Evolutionary conservation across 2,329 filamentous ascomycete genomes (phyloP), one percentile per base, ranked within the genome.

Genomic region (Penicillium sp.): DNA sequence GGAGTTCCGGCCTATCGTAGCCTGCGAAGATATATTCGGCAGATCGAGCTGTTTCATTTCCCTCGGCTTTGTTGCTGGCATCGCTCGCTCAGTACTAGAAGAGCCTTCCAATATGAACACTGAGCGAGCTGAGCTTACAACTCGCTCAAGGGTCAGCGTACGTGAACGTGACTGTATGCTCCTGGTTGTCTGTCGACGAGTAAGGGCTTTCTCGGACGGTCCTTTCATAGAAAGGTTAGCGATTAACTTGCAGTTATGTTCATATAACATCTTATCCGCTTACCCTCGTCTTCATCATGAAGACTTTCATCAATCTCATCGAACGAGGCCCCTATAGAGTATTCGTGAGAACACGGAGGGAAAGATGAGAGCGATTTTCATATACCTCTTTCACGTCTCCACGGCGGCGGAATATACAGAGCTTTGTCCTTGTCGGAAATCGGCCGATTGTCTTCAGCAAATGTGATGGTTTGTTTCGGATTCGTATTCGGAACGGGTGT

Each of bases 1-100:
- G 0, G 72, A 75, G 51, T 77, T 77, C 2, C 72, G 64, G 0
- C 74, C 73, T 5, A 77, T 53, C 0, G 72, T 74, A 3, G 68
- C 69, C 32, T 71, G 66, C 17, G 67, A 64, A 4, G 72, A 76
- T 1, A 77, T 61, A 22, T 66, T 61, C 0, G 73, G 71, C 42
- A 72, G 61, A 42, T 69, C 54, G 3, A 60, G 50, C 10, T 21
- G 39, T 9, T 42, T 42, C 4, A 31, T 42, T 12, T 19, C 39
- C n/a, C 26, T 19, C 26, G 2, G 22, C 17, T 13, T 31, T 42
- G 26, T 31, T 5, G 29, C 10, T 31, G 29, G 29, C 29, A 31
- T 31, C 12, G 12, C 29, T 13, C 29, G 29, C 12, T 31, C 29
- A 15, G 12, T 13, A 5, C 29, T 31, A 31, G 29, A 13, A 13